Conservation (phyloP, 495 filamentous ascomycete species). For the Diplogelasinospora grovesii region DNA sequence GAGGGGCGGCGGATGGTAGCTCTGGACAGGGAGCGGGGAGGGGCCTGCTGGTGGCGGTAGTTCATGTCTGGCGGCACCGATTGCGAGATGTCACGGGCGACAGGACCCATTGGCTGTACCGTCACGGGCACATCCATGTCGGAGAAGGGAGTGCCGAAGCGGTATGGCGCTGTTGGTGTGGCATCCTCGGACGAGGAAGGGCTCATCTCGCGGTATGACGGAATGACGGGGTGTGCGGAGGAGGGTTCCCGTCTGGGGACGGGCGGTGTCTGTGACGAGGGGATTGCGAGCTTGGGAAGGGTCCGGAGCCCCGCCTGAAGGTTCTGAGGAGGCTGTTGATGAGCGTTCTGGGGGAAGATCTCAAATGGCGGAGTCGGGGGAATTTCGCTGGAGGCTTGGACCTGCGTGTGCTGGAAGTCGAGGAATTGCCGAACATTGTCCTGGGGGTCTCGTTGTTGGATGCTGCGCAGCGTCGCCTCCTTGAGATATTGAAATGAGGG, state of each 20-base stretch:
- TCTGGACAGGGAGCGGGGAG: slow-evolving; percentile 45
- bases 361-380: slow-evolving; percentile 51
- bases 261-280: slow-evolving; percentile 14
- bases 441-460: slow-evolving; percentile 71
- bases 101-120: slow-evolving; percentile 58
- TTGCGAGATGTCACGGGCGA: slow-evolving; percentile 67
- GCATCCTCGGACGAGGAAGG: slow-evolving; percentile 42
- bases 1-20: slow-evolving; percentile 52
- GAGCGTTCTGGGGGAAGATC: slow-evolving; percentile 28
- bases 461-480: slow-evolving; percentile 57
- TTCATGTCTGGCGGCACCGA: slow-evolving; percentile 92
- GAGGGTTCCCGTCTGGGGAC: slow-evolving; percentile 12
- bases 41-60: slow-evolving; percentile 45
- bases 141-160: slow-evolving; percentile 74
- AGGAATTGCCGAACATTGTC: slow-evolving; percentile 89
- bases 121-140: slow-evolving; percentile 88
- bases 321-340: slow-evolving; percentile 20
- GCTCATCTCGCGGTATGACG: slow-evolving; percentile 48
- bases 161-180: slow-evolving; percentile 52
- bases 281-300: slow-evolving; percentile 56
- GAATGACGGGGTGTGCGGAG: slow-evolving; percentile 25
- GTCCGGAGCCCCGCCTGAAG: slow-evolving; percentile 45
- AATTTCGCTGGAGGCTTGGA: slow-evolving; percentile 44
- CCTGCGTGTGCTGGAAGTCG: slow-evolving; percentile 60
- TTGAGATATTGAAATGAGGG: slow-evolving; percentile 61